phyloP scores from a whole-genome alignment of 208 protist genomes.

The Crithidia expoeki region DNA sequence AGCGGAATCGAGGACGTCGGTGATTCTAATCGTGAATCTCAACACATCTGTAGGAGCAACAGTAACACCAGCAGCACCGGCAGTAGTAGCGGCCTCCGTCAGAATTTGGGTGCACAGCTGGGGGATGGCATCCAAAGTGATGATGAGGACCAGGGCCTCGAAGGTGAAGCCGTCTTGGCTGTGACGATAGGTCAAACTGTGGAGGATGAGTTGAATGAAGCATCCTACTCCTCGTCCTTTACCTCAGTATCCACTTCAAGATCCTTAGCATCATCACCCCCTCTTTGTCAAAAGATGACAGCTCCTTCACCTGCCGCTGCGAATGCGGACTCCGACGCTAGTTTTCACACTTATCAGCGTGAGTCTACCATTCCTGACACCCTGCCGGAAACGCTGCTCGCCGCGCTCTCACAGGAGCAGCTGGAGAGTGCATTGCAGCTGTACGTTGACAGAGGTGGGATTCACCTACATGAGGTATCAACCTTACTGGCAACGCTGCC shows the following conservation, averaged over 20 bases:
- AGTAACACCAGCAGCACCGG: conserved; percentile 9
- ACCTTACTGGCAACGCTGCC: conserved; percentile 11
- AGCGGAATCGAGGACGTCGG: not conserved
- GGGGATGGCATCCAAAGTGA: not conserved
- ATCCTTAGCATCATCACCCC: not conserved
- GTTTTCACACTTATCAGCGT: too few relatives aligned
- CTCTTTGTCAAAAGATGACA: too few relatives aligned
- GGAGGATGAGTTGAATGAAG: not conserved
- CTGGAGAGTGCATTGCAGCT: conserved; percentile 37
- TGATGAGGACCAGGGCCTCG: not conserved
- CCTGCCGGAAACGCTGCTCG: conserved; percentile 5
- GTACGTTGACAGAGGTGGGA: conserved; percentile 39
- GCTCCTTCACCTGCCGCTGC: not conserved
- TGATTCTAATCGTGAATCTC: not conserved
- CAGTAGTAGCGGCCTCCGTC: not conserved
- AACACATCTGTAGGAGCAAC: not conserved
- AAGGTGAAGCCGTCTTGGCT: not conserved
- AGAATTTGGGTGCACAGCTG: not conserved
- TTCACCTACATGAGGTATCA: conserved; percentile 15
- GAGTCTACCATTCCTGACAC: too few relatives aligned
- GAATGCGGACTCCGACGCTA: not conserved
- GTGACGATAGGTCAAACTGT: not conserved
- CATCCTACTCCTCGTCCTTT: not conserved
- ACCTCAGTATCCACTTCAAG: not conserved
- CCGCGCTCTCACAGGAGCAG: conserved; percentile 10